A percentile compares a stretch with the other conserved stretches of the same genome.
These are phyloP conservation scores for Gleditsia sinensis DNA, from an alignment of 306 rosid genomes.

Conservation along the genomic window DNA sequence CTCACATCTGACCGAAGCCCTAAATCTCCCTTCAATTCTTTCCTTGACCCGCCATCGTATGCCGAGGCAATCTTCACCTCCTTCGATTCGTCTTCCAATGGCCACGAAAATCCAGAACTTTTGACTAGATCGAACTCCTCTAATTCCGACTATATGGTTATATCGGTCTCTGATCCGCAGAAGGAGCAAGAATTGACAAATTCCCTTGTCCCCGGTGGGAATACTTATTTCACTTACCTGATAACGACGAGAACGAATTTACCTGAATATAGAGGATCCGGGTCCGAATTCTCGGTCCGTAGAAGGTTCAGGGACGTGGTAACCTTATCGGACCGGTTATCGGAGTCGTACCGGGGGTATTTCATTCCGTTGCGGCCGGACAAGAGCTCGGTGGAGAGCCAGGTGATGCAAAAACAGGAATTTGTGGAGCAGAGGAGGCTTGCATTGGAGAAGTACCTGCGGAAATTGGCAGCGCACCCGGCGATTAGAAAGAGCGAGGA, in stretches of 20 bases:
- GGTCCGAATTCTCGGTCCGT: slow-evolving; percentile 67
- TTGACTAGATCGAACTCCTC: slow-evolving; percentile 46
- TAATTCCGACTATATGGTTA: slow-evolving; percentile 55
- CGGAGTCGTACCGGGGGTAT: slow-evolving; percentile 80
- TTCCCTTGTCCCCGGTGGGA: slow-evolving; percentile 81
- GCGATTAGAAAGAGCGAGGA: slow-evolving; percentile 85
- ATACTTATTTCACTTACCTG: slow-evolving; percentile 64
- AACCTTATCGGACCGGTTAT: slow-evolving; percentile 72
- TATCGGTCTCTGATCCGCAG: slow-evolving; percentile 82
- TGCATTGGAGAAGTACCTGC: slow-evolving; percentile 83
- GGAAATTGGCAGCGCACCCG: slow-evolving; percentile 73
- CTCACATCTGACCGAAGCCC: slow-evolving; percentile 43
- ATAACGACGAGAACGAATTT: slow-evolving; percentile 73
- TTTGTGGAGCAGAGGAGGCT: slow-evolving; percentile 93
- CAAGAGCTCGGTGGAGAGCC: slow-evolving; percentile 92
- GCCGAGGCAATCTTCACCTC: slow-evolving; percentile 76
- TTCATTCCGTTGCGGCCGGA: slow-evolving; percentile 91
- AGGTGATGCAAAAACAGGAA: slow-evolving; percentile 94
- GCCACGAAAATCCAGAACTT: slow-evolving; percentile 26
- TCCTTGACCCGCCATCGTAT: slow-evolving; percentile 70
- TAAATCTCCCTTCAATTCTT: slow-evolving; percentile 49
- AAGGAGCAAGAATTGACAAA: slow-evolving; percentile 75
- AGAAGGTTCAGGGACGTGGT: slow-evolving; percentile 89
- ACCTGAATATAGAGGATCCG: slow-evolving; percentile 57
- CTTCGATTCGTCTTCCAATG: slow-evolving; percentile 49